A percentile compares a stretch with the other conserved stretches of the same genome.
These are phyloP conservation scores for Caloboletus firmus DNA, from an alignment of 1,284 basidiomycete genomes.

Conservation along the genomic window DNA sequence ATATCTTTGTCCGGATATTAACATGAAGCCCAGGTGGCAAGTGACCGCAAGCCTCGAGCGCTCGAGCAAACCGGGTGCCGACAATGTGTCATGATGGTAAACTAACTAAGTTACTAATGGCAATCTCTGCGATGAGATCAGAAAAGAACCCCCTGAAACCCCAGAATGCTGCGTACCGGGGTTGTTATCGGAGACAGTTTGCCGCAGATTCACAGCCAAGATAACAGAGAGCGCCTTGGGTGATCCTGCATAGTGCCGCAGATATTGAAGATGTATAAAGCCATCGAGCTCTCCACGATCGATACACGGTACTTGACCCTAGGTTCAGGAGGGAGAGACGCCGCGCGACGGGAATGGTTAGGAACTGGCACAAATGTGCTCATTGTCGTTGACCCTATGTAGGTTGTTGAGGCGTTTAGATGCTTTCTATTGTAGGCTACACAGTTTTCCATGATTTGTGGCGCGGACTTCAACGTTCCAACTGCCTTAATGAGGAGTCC, in stretches of 20 bases:
- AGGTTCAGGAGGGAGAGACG: too few relatives aligned
- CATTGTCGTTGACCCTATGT: too few relatives aligned
- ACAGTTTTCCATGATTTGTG: too few relatives aligned
- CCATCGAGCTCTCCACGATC: too few relatives aligned
- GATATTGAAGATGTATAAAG: neutral
- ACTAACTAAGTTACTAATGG: neutral
- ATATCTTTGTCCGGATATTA: conserved; percentile 19
- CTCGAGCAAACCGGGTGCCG: neutral
- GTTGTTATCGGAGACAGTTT: neutral
- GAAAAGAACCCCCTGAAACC: neutral
- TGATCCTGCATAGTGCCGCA: neutral
- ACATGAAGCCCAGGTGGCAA: neutral
- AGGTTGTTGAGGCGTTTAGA: too few relatives aligned
- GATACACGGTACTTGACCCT: too few relatives aligned
- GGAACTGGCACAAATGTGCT: too few relatives aligned
- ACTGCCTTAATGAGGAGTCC: too few relatives aligned
- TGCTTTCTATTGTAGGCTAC: too few relatives aligned
- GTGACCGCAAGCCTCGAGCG: conserved; percentile 1
- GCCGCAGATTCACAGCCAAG: neutral
- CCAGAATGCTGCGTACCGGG: neutral
- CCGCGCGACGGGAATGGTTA: too few relatives aligned
- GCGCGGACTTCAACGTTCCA: too few relatives aligned
- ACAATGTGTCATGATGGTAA: conserved; percentile 9
- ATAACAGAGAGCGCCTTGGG: neutral
- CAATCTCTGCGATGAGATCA: conserved; percentile 2